Base-by-base conservation (phyloP, 2,329 filamentous ascomycete genomes). In the Mycosphaerella sp. region DNA sequence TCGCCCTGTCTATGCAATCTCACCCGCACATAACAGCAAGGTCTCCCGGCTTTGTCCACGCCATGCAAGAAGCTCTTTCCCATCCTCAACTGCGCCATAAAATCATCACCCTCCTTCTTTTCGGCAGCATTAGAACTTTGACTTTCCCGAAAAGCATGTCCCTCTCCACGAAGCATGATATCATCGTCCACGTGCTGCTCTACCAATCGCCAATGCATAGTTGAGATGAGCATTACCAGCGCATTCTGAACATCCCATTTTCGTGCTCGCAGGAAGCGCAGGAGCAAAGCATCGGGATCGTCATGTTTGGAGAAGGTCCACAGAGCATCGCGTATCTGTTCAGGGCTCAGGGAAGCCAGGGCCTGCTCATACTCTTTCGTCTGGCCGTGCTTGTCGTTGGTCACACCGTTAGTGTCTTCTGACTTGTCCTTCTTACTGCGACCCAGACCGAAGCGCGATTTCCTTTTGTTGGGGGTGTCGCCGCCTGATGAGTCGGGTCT, bases 271-370 rank as follows among this genome's bases (percentile, higher is more conserved):
- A 95, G 76, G 71, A 95, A 95, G 41, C 90, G 83, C 54, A 95
- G 74, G 12, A 92, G 74, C 14, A 95, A 76, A 2, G 85, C 86
- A 72, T 98, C 93, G 0, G 93, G 93, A 68, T 97, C 83, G 67
- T 98, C 93, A 65, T 93, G 86, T 76, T 97, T 98, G 55, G 92
- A 82, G 89, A 96, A 95, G 62, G 76, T 80, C 93, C 93, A 97
- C 67, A 97, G 87, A 0, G 90, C 85, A 12, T 79, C 77, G 49
- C 90, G 83, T 60, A 98, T 82, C 42, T 86, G 79, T 65, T 95
- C 89, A 0, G 92, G 88, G 0, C 83, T 80, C 65, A 86, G 80
- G 56, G 80, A 88, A 46, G 86, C 84, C 8, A 98, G 73, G 0
- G 89, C 89, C 40, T 92, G 83, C 62, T 89, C 82, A 72, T 90